A percentile compares a stretch with the other conserved stretches of the same genome.
Conservation (phyloP, 306 rosid genomes). For the Quercus parvula region DNA sequence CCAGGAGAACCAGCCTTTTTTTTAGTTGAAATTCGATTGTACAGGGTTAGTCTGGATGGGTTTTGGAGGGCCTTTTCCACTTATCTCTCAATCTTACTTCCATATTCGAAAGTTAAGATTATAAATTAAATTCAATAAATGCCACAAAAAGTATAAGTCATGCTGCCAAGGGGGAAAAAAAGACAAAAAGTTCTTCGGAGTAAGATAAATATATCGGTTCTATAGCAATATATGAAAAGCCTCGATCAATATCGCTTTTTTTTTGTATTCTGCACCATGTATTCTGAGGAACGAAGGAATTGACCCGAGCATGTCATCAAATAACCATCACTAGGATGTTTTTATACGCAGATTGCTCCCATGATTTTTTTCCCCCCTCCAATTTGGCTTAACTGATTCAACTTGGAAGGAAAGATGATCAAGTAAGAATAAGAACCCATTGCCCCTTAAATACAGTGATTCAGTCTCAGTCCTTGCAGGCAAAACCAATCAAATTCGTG, state of each 20-base stretch:
- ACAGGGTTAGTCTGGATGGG: too few species aligned
- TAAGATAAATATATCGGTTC: too few species aligned
- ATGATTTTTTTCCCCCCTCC: background rate
- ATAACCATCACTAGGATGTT: background rate
- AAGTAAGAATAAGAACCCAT: background rate
- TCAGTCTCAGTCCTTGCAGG: conserved; percentile 19
- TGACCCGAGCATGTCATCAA: background rate
- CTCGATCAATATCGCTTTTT: background rate
- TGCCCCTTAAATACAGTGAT: background rate
- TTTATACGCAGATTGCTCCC: background rate
- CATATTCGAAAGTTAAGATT: too few species aligned
- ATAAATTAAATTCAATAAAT: too few species aligned
- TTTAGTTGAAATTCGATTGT: too few species aligned
- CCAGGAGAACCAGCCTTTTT: too few species aligned
- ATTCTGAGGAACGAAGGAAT: background rate
- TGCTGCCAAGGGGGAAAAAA: too few species aligned
- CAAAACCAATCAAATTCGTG: conserved; percentile 2
- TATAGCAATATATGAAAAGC: background rate
- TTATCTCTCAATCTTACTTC: too few species aligned
- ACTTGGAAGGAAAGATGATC: background rate
- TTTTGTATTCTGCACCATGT: background rate
- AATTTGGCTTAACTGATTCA: conserved; percentile 3
- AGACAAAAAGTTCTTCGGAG: too few species aligned
- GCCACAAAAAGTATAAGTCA: too few species aligned
- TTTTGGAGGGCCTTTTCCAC: too few species aligned